phyloP scores from a whole-genome alignment of 306 rosid species.

The Lupinus albus region DNA sequence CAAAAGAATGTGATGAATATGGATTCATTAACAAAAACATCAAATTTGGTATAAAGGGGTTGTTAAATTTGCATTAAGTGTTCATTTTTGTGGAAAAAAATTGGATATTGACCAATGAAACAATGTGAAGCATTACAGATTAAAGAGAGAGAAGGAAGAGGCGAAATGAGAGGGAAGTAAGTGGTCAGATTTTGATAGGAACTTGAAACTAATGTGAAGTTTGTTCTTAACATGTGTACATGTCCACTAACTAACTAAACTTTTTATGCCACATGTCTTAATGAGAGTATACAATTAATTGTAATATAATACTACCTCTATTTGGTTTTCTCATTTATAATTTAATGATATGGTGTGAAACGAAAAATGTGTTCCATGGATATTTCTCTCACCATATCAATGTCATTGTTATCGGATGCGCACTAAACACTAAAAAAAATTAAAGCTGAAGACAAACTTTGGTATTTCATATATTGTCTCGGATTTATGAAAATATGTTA shows the following conservation, averaged over 20 bases:
- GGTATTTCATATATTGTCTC: too few species aligned
- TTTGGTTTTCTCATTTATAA: too few species aligned
- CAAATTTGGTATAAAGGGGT: conserved; percentile 5
- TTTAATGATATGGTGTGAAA: too few species aligned
- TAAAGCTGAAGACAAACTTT: too few species aligned
- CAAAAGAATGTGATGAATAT: background rate
- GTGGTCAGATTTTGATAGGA: conserved; percentile 41
- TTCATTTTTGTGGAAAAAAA: conserved; percentile 30
- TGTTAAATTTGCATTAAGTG: conserved; percentile 28
- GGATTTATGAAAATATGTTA: too few species aligned
- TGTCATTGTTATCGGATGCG: too few species aligned
- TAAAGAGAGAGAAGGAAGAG: conserved; percentile 45
- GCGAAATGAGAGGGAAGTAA: conserved; percentile 68
- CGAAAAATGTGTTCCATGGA: too few species aligned
- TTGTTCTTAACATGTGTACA: conserved; percentile 3
- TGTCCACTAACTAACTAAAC: conserved; percentile 36
- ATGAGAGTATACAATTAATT: too few species aligned
- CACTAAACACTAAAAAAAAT: too few species aligned
- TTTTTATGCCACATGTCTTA: conserved; percentile 35
- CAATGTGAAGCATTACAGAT: conserved; percentile 28
- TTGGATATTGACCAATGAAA: conserved; percentile 33
- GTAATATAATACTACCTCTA: too few species aligned
- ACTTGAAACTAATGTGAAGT: background rate
- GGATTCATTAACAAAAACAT: conserved; percentile 21
- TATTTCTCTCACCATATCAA: too few species aligned